These are phyloP conservation scores for Pichia sporocuriosa DNA, from an alignment of 805 yeast genomes.

Conservation along the genomic window DNA sequence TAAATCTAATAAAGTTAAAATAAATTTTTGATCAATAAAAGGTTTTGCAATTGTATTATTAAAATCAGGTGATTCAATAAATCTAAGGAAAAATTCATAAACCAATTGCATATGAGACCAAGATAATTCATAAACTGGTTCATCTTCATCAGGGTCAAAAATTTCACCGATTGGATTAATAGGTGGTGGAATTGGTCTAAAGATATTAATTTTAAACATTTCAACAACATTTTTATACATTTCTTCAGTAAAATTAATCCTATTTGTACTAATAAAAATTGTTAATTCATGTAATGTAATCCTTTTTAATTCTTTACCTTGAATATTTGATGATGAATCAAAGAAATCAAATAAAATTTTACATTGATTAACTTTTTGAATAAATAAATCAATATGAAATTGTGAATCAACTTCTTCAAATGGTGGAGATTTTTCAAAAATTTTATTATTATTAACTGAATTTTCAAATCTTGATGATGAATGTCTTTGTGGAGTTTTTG, in stretches of 20 bases:
- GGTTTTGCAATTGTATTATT: slow-evolving; percentile 90
- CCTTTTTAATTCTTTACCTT: slow-evolving; percentile 89
- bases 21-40: slow-evolving; percentile 86
- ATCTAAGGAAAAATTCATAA: slow-evolving; percentile 87
- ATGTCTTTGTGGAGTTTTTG: slow-evolving; percentile 75
- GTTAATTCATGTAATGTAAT: slow-evolving; percentile 82
- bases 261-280: slow-evolving; percentile 74
- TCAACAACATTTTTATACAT: slow-evolving; percentile 82
- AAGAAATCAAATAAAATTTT: slow-evolving; percentile 88
- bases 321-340: slow-evolving; percentile 86
- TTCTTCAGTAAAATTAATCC: slow-evolving; percentile 82
- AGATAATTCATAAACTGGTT: slow-evolving; percentile 90
- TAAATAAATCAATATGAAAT: slow-evolving; percentile 71
- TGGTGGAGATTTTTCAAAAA: slow-evolving; percentile 68
- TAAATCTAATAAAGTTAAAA: slow-evolving; percentile 71
- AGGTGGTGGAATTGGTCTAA: slow-evolving; percentile 97
- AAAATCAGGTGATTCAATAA: slow-evolving; percentile 91
- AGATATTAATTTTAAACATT: slow-evolving; percentile 84
- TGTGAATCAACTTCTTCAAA: slow-evolving; percentile 81
- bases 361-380: slow-evolving; percentile 90
- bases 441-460: slow-evolving; percentile 53
- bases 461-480: slow-evolving; percentile 90
- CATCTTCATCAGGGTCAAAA: slow-evolving; percentile 98
- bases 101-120: slow-evolving; percentile 99
- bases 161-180: slow-evolving; percentile 95